Percentiles rank a stretch among this genome's conserved stretches.
phyloP scores from a whole-genome alignment of 1,139 yeast species.

The Ashbya aceris region DNA sequence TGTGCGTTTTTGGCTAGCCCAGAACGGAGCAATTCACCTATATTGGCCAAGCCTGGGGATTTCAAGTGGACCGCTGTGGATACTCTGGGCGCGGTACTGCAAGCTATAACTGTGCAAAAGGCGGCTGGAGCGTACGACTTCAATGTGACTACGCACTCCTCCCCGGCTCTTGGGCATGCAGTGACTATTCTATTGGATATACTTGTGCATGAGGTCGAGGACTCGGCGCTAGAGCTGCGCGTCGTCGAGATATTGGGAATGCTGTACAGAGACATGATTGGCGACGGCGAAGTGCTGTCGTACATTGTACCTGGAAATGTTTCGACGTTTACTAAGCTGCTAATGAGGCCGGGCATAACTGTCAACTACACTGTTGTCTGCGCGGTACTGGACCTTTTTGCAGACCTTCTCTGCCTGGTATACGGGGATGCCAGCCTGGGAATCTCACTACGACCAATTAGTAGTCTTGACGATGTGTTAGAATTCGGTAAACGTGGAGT shows the following conservation, averaged over 20 bases:
- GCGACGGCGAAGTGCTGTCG: slow-evolving; percentile 46
- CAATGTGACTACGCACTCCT: slow-evolving; percentile 30
- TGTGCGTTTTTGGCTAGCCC: slow-evolving; percentile 36
- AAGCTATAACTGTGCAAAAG: slow-evolving; percentile 27
- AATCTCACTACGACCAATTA: slow-evolving; percentile 1
- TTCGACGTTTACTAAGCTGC: slow-evolving; percentile 39
- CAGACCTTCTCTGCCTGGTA: slow-evolving; percentile 29
- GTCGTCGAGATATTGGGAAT: slow-evolving; percentile 32
- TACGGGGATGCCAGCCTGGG: slow-evolving; percentile 37
- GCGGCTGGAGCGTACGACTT: slow-evolving; percentile 22
- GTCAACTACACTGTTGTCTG: slow-evolving; percentile 36
- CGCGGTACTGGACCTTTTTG: slow-evolving; percentile 30
- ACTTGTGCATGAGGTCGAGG: slow-evolving; percentile 21
- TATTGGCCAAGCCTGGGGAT: slow-evolving; percentile 31
- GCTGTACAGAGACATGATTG: slow-evolving; percentile 24
- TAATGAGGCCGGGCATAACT: slow-evolving; percentile 32
- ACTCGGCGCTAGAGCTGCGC: slow-evolving; percentile 29
- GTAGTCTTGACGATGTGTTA: not conserved
- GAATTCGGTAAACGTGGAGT: not conserved
- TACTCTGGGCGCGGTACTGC: slow-evolving; percentile 30
- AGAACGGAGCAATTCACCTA: slow-evolving; percentile 16
- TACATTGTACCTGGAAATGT: slow-evolving; percentile 49
- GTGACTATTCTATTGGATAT: slow-evolving; percentile 38
- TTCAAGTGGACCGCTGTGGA: slow-evolving; percentile 36
- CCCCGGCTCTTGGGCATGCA: slow-evolving; percentile 41